Evolutionary conservation across 2,329 filamentous ascomycete species (phyloP), one percentile per base, ranked within the genome.

Genomic region (Trichoderma gracile): DNA sequence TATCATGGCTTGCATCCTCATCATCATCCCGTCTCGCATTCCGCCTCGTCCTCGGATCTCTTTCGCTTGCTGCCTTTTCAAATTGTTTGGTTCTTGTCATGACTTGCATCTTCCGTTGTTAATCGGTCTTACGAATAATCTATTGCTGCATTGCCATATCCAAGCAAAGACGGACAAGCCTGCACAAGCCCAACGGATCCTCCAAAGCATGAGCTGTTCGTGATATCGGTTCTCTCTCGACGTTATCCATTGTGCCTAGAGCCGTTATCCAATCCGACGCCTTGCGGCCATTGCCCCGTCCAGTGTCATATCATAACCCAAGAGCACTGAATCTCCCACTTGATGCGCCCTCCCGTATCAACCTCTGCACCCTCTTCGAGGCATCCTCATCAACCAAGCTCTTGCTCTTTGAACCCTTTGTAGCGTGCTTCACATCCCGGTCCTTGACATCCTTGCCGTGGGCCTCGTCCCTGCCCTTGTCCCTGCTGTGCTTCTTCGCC

Each of bases 291-390:
- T 56, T 6, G 12, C 27, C 23, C 38, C 1, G 30, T 17, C 17
- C 2, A 21, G 27, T 21, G 17, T 38, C 42, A 17, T 42, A 12
- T 74, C 69, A 78, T 49, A 78, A 63, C 3, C 76, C 76, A 62
- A 77, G 65, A 30, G 76, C 75, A 67, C 70, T 69, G 55, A 76
- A 78, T 55, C 74, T 73, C 45, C 76, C 74, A 60, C 70, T 69
- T 47, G 68, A 66, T 40, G 70, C 71, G 42, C 73, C 73, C 19
- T 70, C 67, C 53, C 67, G 69, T 55, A 75, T 67, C 66, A 75
- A 69, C 45, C 68, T 68, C 63, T 67, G 61, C n/a, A 76, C 62
- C 33, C 71, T 69, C 25, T 57, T 63, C 30, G 64, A 27, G 23
- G 56, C 50, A n/a, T 65, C 54, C 19, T 23, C 52, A 12, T 43